Base-by-base conservation (phyloP, 768 basidiomycete species). In the Russula emetica region DNA sequence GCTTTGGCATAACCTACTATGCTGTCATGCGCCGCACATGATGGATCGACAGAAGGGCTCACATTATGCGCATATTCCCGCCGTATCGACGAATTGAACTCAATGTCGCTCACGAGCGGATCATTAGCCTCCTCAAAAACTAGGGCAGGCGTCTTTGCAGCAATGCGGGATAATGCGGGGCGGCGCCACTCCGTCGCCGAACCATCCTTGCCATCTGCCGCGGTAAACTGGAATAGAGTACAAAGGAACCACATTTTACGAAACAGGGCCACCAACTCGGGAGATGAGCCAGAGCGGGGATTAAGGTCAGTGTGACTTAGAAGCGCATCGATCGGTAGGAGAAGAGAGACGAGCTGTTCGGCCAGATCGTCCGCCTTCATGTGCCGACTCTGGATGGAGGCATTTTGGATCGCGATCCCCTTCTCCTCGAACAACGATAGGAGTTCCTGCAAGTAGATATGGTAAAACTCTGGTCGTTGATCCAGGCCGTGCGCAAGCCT, bases 171-270 rank as follows among this genome's bases (percentile, higher is more conserved):
- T 20, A 97, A 78, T 1, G 90, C 88, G 34, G 89, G 86, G 50
- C 80, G 78, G 55, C 92, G 82, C 88, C 92, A 92, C 50, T 86
- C 84, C 83, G 88, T 87, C 2, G 87, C 86, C 26, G 80, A 79
- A 34, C 79, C 82, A 51, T 85, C 85, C 24, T 77, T 78, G 38
- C 80, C 78, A 22, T 78, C 74, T 2, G 72, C 69, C 7, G 76
- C 76, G 2, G 92, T 87, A 69, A 98, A 90, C 24, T 87, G 83
- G 70, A 96, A 94, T 18, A 96, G 82, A 28, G 90, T 83, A 72
- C 92, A 94, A 22, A 98, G 75, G 75, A 95, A 94, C 96, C 96
- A 99, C 76, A 94, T 80, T 70, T 92, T 94, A 50, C 94, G 84
- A 82, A 97, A 98, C 24, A 93, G 77, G 5, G 85, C 78, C 13